These are phyloP conservation scores for Ophiocordyceps unilateralis DNA, from an alignment of 2,329 filamentous ascomycete genomes.

Conservation along the genomic window DNA sequence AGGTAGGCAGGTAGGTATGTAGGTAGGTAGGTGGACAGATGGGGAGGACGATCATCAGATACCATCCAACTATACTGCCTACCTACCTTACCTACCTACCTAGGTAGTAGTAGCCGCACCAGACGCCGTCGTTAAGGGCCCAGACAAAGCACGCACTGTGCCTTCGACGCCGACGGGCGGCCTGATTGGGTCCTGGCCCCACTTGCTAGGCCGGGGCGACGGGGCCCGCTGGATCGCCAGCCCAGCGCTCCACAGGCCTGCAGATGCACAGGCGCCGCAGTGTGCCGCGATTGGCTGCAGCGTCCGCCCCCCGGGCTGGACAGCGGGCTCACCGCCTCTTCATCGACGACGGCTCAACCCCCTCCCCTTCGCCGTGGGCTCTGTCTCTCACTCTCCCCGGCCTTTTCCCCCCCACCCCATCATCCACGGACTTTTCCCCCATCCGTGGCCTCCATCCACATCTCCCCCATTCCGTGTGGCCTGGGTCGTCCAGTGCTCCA, in stretches of 20 bases:
- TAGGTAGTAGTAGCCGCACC: too few relatives aligned
- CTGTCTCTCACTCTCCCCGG: too few relatives aligned
- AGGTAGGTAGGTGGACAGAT: too few relatives aligned
- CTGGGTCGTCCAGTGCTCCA: not conserved
- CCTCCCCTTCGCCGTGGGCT: not conserved
- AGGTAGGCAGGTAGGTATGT: too few relatives aligned
- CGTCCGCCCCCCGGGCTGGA: constrained; percentile 15
- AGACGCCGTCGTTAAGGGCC: not conserved
- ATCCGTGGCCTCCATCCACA: too few relatives aligned
- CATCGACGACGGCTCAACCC: constrained; percentile 3
- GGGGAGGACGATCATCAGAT: too few relatives aligned
- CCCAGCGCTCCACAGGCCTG: constrained; percentile 9
- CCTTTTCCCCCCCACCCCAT: too few relatives aligned
- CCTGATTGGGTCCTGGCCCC: constrained; percentile 3
- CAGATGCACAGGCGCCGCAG: constrained; percentile 14
- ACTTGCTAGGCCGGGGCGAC: constrained; percentile 1
- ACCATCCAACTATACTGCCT: too few relatives aligned
- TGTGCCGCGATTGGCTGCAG: constrained; percentile 16
- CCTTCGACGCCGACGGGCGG: not conserved
- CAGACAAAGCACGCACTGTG: constrained; percentile 1
- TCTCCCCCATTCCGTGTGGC: not conserved
- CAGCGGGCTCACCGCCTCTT: constrained; percentile 20
- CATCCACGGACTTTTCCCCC: too few relatives aligned
- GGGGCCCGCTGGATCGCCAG: constrained; percentile 10
- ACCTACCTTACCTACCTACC: not conserved